Conservation (phyloP, 345 rosid genomes). For the Mangifera indica region DNA sequence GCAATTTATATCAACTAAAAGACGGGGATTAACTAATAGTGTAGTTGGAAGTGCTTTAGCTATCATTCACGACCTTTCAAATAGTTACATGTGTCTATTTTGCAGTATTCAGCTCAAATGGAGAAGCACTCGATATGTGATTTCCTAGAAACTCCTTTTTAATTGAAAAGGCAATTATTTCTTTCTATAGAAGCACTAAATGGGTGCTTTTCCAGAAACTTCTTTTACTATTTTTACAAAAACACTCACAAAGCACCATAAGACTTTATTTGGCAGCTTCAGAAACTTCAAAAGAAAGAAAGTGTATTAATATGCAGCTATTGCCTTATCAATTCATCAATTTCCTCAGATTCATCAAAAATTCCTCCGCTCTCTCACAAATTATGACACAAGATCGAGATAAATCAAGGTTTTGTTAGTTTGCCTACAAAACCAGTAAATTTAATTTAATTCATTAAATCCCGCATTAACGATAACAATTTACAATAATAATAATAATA, state of each 20-base stretch:
- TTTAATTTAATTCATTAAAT: not conserved
- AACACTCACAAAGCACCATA: not conserved
- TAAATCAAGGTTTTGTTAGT: not conserved
- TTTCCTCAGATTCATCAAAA: not conserved
- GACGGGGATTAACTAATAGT: not conserved
- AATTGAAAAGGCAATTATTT: too few relatives aligned
- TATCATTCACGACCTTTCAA: not conserved
- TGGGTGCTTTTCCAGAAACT: too few relatives aligned
- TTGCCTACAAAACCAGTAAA: not conserved
- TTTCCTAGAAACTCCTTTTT: too few relatives aligned
- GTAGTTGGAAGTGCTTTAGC: not conserved
- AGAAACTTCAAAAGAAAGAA: not conserved
- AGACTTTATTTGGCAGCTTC: not conserved
- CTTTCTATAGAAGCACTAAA: not conserved
- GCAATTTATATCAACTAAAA: not conserved
- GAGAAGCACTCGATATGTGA: not conserved
- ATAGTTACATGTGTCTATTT: too few relatives aligned
- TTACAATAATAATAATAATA: not conserved
- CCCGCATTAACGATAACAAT: not conserved
- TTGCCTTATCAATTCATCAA: not conserved
- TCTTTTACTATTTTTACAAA: not conserved
- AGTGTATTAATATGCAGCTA: not conserved
- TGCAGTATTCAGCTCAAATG: too few relatives aligned
- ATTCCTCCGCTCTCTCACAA: not conserved
- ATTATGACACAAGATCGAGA: not conserved